Evolutionary conservation across 768 basidiomycete species (phyloP).

Genomic region (Suillus paluster): DNA sequence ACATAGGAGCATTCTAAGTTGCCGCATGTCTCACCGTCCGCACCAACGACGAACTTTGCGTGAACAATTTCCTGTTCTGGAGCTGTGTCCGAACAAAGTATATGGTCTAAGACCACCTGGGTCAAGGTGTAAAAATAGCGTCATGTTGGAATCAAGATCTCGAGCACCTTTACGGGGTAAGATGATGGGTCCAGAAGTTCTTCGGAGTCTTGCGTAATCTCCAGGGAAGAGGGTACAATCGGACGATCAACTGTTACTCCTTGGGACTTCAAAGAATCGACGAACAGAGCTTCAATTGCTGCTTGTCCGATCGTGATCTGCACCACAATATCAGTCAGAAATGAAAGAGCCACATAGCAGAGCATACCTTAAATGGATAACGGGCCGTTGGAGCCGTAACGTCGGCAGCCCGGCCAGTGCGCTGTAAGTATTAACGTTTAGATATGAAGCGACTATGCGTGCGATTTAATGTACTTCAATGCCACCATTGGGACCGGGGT

Average conservation of each 20-base stretch:
- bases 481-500: slow-evolving; percentile 60
- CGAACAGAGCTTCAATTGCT: slow-evolving; percentile 46
- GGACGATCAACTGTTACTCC: slow-evolving; percentile 43
- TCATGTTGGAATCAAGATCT: background rate
- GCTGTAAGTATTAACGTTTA: slow-evolving; percentile 42
- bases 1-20: background rate
- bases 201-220: slow-evolving; percentile 40
- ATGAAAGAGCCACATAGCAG: background rate
- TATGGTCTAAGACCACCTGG: slow-evolving; percentile 9
- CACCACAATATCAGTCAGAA: background rate
- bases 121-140: background rate
- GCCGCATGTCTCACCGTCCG: slow-evolving; percentile 32
- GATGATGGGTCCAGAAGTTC: slow-evolving; percentile 37
- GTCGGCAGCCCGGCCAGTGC: slow-evolving; percentile 65
- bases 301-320: slow-evolving; percentile 45
- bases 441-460: background rate
- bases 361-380: slow-evolving; percentile 68
- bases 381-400: slow-evolving; percentile 65
- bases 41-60: slow-evolving; percentile 41
- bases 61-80: slow-evolving; percentile 39
- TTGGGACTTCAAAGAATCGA: slow-evolving; percentile 41
- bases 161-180: slow-evolving; percentile 36
- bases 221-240: slow-evolving; percentile 33
- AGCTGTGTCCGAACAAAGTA: slow-evolving; percentile 18
- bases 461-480: slow-evolving; percentile 52